phyloP scores from a whole-genome alignment of 108 stramenopile species.

The Ochromonas danica region DNA sequence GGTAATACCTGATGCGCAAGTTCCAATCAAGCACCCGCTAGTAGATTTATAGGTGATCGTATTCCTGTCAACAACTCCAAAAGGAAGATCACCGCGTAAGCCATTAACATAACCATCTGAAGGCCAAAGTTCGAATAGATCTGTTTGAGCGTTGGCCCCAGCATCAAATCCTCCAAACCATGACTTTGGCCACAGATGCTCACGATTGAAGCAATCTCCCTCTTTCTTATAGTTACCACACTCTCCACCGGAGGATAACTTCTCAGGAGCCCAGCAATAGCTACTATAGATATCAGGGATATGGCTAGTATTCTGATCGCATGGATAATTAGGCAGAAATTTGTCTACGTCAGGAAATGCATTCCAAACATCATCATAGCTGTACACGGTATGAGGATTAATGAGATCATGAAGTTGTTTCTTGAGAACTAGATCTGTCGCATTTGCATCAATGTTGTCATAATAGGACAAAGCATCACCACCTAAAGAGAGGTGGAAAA shows the following conservation, averaged over 20 bases:
- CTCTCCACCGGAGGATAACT: neutral
- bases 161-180: conserved; percentile 55
- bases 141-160: conserved; percentile 59
- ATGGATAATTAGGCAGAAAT: conserved; percentile 5
- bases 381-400: conserved; percentile 8
- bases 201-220: conserved; percentile 58
- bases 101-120: conserved; percentile 67
- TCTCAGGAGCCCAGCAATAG: conserved; percentile 9
- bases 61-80: conserved; percentile 39
- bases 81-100: conserved; percentile 60
- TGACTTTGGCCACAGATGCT: conserved; percentile 68
- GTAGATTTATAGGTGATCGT: conserved; percentile 42
- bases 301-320: neutral
- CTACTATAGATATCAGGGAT: conserved; percentile 2
- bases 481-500: no score
- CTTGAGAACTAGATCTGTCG: neutral
- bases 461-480: no score
- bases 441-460: neutral
- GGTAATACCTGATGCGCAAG: conserved; percentile 57
- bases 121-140: conserved; percentile 66
- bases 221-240: conserved; percentile 30
- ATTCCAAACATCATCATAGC: conserved; percentile 5
- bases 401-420: conserved; percentile 3
- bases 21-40: conserved; percentile 42
- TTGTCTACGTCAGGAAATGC: neutral